phyloP scores from a whole-genome alignment of 1,284 basidiomycete species.

The Papiliotrema terrestris region DNA sequence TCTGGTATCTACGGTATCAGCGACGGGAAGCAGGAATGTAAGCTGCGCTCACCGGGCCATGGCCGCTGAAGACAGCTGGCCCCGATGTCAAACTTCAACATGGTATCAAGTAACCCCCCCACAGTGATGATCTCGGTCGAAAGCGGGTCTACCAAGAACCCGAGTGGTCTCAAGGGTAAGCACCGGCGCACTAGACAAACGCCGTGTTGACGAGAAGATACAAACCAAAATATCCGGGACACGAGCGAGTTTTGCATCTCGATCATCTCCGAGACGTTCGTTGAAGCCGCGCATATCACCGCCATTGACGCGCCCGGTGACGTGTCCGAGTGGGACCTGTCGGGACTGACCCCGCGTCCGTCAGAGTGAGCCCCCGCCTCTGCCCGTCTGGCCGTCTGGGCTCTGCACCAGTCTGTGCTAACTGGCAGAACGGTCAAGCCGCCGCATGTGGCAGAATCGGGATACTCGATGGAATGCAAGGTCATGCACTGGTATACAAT shows the following conservation, averaged over 20 bases:
- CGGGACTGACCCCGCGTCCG: constrained; percentile 53
- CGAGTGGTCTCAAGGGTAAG: constrained; percentile 28
- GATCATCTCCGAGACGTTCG: constrained; percentile 69
- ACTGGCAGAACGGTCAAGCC: constrained; percentile 55
- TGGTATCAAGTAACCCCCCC: constrained; percentile 61
- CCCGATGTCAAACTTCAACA: constrained; percentile 47
- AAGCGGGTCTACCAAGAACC: constrained; percentile 30
- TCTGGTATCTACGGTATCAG: no score
- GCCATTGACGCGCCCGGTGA: constrained; percentile 63
- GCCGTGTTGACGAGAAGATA: constrained; percentile 54
- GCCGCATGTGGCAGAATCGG: constrained; percentile 65
- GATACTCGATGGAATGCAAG: constrained; percentile 69
- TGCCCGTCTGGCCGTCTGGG: no score
- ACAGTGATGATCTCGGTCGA: constrained; percentile 61
- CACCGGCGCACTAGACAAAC: not conserved
- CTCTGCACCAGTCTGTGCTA: constrained; percentile 50
- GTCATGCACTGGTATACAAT: constrained; percentile 61
- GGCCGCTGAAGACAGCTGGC: constrained; percentile 24
- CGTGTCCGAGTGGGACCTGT: constrained; percentile 67
- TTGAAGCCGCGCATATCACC: constrained; percentile 67
- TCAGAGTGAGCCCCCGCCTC: no score
- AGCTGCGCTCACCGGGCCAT: no score
- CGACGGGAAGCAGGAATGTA: no score
- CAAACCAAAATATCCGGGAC: constrained; percentile 61
- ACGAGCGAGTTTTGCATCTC: constrained; percentile 70